phyloP scores from a whole-genome alignment of 1,284 basidiomycete genomes.

The Tilletia indica region DNA sequence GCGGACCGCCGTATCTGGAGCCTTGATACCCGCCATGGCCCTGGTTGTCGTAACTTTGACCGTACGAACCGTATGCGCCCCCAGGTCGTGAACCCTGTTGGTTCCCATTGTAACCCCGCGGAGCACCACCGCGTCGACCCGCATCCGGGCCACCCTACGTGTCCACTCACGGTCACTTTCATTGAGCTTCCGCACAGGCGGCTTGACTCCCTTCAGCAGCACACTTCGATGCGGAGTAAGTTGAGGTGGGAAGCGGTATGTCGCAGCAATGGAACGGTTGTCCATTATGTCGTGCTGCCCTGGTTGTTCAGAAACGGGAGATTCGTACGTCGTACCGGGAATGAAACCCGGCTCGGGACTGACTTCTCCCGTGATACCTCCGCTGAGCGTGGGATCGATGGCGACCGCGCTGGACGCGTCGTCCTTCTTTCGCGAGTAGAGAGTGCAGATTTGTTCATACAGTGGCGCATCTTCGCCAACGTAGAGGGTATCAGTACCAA shows the following conservation, averaged over 20 bases:
- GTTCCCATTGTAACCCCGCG: slow-evolving; percentile 32
- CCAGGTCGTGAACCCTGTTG: slow-evolving; percentile 19
- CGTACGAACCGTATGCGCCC: slow-evolving; percentile 20
- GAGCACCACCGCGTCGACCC: slow-evolving; percentile 56
- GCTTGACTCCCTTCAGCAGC: slow-evolving; percentile 73
- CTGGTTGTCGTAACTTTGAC: slow-evolving; percentile 21
- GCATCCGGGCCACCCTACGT: slow-evolving; percentile 58
- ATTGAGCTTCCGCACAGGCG: slow-evolving; percentile 67
- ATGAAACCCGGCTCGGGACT: slow-evolving; percentile 82
- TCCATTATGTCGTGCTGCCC: slow-evolving; percentile 71
- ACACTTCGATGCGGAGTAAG: slow-evolving; percentile 78
- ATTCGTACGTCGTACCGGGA: slow-evolving; percentile 84
- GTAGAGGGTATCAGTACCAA: slow-evolving; percentile 82
- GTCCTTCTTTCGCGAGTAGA: slow-evolving; percentile 69
- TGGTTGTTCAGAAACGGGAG: slow-evolving; percentile 63
- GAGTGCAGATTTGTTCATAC: slow-evolving; percentile 75
- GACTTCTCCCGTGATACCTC: slow-evolving; percentile 76
- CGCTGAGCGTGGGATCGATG: slow-evolving; percentile 70
- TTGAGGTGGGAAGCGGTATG: slow-evolving; percentile 87
- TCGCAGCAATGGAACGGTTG: slow-evolving; percentile 80
- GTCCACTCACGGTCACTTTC: slow-evolving; percentile 72
- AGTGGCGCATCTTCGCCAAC: slow-evolving; percentile 79
- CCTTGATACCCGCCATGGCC: slow-evolving; percentile 19
- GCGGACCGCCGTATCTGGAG: slow-evolving; percentile 17
- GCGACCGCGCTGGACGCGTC: slow-evolving; percentile 51